phyloP scores from a whole-genome alignment of 495 filamentous ascomycete species.

The Amniculicola lignicola region DNA sequence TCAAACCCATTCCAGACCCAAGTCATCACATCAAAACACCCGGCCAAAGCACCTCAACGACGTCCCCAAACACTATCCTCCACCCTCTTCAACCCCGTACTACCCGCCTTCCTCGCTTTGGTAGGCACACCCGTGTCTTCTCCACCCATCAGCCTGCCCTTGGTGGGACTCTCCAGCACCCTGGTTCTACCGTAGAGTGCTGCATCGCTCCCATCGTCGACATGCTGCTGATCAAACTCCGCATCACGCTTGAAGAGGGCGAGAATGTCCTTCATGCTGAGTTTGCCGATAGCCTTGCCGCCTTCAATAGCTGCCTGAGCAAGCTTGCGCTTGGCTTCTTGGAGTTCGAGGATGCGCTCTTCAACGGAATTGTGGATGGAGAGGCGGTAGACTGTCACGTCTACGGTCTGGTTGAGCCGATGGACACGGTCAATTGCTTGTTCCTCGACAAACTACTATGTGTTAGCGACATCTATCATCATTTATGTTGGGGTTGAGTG shows the following conservation, averaged over 20 bases:
- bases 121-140: background rate
- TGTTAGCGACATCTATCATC: conserved; percentile 30
- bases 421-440: conserved; percentile 98
- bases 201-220: conserved; percentile 16
- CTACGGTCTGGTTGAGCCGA: conserved; percentile 87
- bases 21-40: background rate
- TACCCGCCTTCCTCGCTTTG: conserved; percentile 20
- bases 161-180: conserved; percentile 22
- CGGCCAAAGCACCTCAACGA: conserved; percentile 6
- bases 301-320: conserved; percentile 83
- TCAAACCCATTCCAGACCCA: background rate
- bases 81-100: conserved; percentile 17
- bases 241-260: conserved; percentile 80
- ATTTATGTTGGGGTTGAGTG: background rate
- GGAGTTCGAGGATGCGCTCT: conserved; percentile 85
- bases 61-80: conserved; percentile 30
- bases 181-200: conserved; percentile 11
- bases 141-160: background rate
- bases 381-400: conserved; percentile 91
- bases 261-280: conserved; percentile 92
- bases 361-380: conserved; percentile 83
- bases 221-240: conserved; percentile 41
- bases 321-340: conserved; percentile 85
- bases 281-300: conserved; percentile 68
- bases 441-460: conserved; percentile 80